Percentiles rank a stretch among this genome's conserved stretches.
These are phyloP conservation scores for Suaeda aralocaspica DNA, from an alignment of 148 eudicot genomes.

Conservation along the genomic window DNA sequence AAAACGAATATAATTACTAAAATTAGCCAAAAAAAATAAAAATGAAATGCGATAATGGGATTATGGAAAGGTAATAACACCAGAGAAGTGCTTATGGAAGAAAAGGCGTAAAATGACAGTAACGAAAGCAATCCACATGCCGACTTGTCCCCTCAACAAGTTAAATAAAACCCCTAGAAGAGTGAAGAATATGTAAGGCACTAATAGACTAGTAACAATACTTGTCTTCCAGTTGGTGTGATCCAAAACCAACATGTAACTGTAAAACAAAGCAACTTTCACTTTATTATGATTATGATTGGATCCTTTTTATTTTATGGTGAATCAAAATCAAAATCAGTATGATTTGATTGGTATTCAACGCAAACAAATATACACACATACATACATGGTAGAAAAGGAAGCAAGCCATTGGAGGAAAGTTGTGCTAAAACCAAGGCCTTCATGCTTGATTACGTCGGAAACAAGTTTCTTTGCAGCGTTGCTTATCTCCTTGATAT, in stretches of 20 bases:
- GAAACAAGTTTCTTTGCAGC: constrained; percentile 49
- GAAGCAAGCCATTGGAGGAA: constrained; percentile 65
- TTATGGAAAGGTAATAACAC: too few species aligned
- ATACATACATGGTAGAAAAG: constrained; percentile 52
- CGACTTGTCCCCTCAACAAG: constrained; percentile 77
- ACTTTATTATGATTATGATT: neutral
- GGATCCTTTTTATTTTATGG: too few species aligned
- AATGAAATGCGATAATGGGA: too few species aligned
- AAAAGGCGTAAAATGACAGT: constrained; percentile 73
- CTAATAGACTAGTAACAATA: constrained; percentile 78
- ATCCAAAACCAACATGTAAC: constrained; percentile 83
- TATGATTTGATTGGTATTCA: too few species aligned
- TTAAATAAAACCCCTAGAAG: constrained; percentile 59
- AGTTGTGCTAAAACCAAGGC: constrained; percentile 48
- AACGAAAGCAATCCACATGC: constrained; percentile 80
- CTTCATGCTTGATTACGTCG: constrained; percentile 46
- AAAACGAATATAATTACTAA: too few species aligned
- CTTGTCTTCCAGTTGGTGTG: constrained; percentile 92
- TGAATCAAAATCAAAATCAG: too few species aligned
- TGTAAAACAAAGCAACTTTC: too few species aligned
- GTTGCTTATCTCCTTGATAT: constrained; percentile 39
- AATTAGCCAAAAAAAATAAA: too few species aligned
- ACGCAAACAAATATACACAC: constrained; percentile 6
- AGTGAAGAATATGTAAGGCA: constrained; percentile 88
- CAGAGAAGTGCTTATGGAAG: constrained; percentile 62